A percentile compares a stretch with the other conserved stretches of the same genome.
phyloP scores from a whole-genome alignment of 1,284 basidiomycete genomes.

The Nidula niveotomentosa region DNA sequence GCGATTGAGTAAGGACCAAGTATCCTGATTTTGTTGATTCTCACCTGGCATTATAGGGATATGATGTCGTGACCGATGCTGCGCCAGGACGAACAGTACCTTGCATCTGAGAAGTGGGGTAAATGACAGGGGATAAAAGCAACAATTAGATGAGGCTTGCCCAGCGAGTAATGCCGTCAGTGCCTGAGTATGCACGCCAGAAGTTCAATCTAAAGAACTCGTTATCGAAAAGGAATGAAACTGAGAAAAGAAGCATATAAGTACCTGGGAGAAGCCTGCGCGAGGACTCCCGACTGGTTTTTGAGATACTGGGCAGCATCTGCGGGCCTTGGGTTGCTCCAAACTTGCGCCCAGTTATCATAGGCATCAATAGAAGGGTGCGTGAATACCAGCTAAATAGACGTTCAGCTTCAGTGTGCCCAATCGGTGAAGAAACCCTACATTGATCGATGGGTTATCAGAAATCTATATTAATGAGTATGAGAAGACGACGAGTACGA shows the following conservation, averaged over 20 bases:
- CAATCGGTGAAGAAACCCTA: constrained; percentile 19
- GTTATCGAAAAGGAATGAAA: not conserved
- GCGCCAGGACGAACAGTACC: constrained; percentile 67
- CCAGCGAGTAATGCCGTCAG: constrained; percentile 48
- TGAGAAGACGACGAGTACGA: not conserved
- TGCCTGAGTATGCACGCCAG: constrained; percentile 52
- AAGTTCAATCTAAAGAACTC: constrained; percentile 48
- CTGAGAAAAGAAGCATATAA: constrained; percentile 2
- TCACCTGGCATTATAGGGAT: constrained; percentile 48
- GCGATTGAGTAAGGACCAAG: too few species aligned
- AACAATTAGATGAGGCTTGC: constrained; percentile 23
- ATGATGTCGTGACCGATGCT: constrained; percentile 46
- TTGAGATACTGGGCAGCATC: constrained; percentile 55
- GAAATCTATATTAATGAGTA: constrained; percentile 31
- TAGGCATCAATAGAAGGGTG: constrained; percentile 62
- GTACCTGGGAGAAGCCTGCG: constrained; percentile 57
- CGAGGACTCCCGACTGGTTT: constrained; percentile 53
- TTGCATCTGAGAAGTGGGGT: constrained; percentile 40
- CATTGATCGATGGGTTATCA: constrained; percentile 68
- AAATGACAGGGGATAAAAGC: not conserved
- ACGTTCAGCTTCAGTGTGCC: not conserved
- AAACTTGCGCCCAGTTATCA: constrained; percentile 65
- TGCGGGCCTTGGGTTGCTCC: constrained; percentile 48
- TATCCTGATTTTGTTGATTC: not conserved
- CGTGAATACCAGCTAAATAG: constrained; percentile 55